A percentile compares a stretch with the other conserved stretches of the same genome.
These are phyloP conservation scores for Annulohypoxylon moriforme DNA, from an alignment of 495 filamentous ascomycete species.

Conservation along the genomic window DNA sequence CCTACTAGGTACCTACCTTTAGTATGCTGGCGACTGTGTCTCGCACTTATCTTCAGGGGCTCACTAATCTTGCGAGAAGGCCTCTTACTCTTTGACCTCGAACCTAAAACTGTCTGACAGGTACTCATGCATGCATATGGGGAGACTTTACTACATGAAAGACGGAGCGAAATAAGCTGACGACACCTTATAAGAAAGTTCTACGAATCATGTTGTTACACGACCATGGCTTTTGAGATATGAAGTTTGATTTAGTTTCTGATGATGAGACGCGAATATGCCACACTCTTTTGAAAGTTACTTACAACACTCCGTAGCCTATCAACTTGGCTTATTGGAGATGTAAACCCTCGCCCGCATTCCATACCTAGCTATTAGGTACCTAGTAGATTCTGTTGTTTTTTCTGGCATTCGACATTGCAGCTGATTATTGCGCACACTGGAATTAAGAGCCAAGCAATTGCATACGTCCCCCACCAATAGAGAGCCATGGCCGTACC, in stretches of 20 bases:
- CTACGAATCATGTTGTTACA: slow-evolving; percentile 38
- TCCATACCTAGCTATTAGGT: too few relatives aligned
- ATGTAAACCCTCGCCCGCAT: too few relatives aligned
- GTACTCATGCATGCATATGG: slow-evolving; percentile 18
- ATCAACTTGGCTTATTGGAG: too few relatives aligned
- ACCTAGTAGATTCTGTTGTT: neutral
- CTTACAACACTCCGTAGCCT: neutral
- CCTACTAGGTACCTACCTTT: too few relatives aligned
- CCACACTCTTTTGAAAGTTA: slow-evolving; percentile 3
- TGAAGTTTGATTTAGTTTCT: slow-evolving; percentile 11
- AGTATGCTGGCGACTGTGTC: neutral
- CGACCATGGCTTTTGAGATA: slow-evolving; percentile 19
- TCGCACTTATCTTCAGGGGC: neutral
- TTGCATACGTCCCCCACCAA: neutral
- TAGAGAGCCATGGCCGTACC: neutral
- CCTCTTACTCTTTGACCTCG: neutral
- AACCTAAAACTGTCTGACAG: neutral
- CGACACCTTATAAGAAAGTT: neutral
- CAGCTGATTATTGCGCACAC: neutral
- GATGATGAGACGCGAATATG: slow-evolving; percentile 5
- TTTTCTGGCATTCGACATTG: neutral
- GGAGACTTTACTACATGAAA: neutral
- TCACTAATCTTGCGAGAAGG: neutral
- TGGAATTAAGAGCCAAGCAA: neutral
- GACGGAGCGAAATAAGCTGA: slow-evolving; percentile 24